These are phyloP conservation scores for Wickerhamomyces rabaulensis DNA, from an alignment of 805 yeast species.

Conservation along the genomic window DNA sequence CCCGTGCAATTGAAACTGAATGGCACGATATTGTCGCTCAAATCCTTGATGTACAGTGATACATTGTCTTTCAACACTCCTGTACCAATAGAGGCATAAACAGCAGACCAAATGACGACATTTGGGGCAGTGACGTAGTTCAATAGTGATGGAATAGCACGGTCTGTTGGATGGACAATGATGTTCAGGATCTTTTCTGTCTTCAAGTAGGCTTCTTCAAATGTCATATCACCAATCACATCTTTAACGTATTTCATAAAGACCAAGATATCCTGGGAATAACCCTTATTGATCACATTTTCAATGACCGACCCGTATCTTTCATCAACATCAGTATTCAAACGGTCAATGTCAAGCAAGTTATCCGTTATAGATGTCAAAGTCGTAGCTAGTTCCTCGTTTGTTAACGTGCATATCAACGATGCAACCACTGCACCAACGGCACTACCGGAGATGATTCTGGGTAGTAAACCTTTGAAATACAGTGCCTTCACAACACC, in stretches of 20 bases:
- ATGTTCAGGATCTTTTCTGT: slow-evolving; percentile 80
- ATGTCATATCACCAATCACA: slow-evolving; percentile 77
- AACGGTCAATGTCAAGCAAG: slow-evolving; percentile 34
- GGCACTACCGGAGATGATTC: slow-evolving; percentile 86
- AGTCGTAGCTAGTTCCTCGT: slow-evolving; percentile 50
- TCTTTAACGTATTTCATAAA: slow-evolving; percentile 75
- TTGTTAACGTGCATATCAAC: slow-evolving; percentile 67
- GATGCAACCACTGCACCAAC: slow-evolving; percentile 94
- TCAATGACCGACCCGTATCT: slow-evolving; percentile 67
- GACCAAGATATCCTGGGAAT: slow-evolving; percentile 77
- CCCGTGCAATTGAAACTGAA: slow-evolving; percentile 34
- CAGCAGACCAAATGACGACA: slow-evolving; percentile 85
- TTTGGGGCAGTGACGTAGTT: slow-evolving; percentile 94
- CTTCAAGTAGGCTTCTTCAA: slow-evolving; percentile 84
- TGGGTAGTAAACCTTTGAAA: slow-evolving; percentile 69
- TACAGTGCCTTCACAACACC: slow-evolving; percentile 89
- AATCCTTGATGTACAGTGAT: slow-evolving; percentile 51
- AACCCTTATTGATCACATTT: slow-evolving; percentile 72
- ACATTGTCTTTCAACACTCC: slow-evolving; percentile 57
- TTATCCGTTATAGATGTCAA: slow-evolving; percentile 36
- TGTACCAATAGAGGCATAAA: slow-evolving; percentile 76
- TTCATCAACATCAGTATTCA: slow-evolving; percentile 51
- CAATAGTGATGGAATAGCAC: slow-evolving; percentile 63
- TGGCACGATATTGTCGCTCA: slow-evolving; percentile 57
- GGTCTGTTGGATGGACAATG: slow-evolving; percentile 75